Percentiles rank a stretch among this genome's conserved stretches.
Evolutionary conservation across 176 grass and related monocot genomes (phyloP).

Genomic region (Metroxylon sagu): DNA sequence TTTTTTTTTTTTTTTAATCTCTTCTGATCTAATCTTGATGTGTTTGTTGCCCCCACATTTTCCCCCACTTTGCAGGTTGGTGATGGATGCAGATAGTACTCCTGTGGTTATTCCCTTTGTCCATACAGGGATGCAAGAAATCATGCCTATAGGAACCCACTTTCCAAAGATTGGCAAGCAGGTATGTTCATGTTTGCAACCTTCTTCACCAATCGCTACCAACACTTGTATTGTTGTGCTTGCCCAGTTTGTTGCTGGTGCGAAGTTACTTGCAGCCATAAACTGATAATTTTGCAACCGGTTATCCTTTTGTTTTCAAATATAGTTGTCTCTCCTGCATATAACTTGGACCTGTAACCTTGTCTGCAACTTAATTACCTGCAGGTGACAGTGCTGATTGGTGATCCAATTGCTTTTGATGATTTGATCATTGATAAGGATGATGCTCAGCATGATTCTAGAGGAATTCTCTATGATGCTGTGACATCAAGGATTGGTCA

Average conservation of each 20-base stretch:
- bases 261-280: too few relatives aligned
- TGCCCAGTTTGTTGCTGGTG: too few relatives aligned
- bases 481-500: slow-evolving; percentile 60
- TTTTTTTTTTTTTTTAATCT: too few relatives aligned
- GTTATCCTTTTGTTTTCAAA: background rate
- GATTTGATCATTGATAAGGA: slow-evolving; percentile 53
- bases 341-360: too few relatives aligned
- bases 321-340: background rate
- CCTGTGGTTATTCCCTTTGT: slow-evolving; percentile 87
- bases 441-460: slow-evolving; percentile 32
- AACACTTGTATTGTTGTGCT: background rate
- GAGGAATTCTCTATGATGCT: slow-evolving; percentile 58
- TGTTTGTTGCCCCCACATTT: too few relatives aligned
- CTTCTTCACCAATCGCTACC: too few relatives aligned
- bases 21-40: too few relatives aligned
- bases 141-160: slow-evolving; percentile 83
- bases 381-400: slow-evolving; percentile 89
- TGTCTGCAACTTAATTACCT: slow-evolving; percentile 5
- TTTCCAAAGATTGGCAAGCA: slow-evolving; percentile 74
- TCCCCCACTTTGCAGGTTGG: slow-evolving; percentile 45
- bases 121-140: slow-evolving; percentile 88
- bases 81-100: slow-evolving; percentile 77
- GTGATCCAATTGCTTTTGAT: slow-evolving; percentile 76
- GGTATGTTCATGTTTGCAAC: slow-evolving; percentile 15
- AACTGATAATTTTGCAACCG: too few relatives aligned